Evolutionary conservation across 257 asterid genomes (phyloP), one percentile per base, ranked within the genome.

Genomic region (Buddleja alternifolia): DNA sequence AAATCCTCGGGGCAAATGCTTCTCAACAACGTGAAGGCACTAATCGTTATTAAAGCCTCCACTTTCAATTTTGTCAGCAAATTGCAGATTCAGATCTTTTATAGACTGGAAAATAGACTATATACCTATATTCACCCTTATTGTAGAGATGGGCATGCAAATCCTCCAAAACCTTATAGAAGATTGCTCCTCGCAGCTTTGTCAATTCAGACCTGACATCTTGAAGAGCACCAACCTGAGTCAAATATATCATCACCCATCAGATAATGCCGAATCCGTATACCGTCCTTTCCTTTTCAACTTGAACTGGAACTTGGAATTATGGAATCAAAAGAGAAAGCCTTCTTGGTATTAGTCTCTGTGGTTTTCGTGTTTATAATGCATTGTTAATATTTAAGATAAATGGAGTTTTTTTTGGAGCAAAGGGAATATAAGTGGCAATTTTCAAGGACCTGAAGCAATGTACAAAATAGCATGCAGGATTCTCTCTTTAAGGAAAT

Each of bases 151-250:
- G 98, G 75, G 87, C 89, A 78, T 94, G 99, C 78, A 94, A 77
- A 75, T 94, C 99, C 82, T 94, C 99, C 91, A 94, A 79, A 50
- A 94, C 89, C 79, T 89, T 94, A 79, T 86, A 94, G 82, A 94
- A 94, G 71, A 94, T 93, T 77, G 82, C 78, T 77, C 98, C 99
- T 56, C 93, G 82, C 79, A 94, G 82, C 81, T 94, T 94, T 65
- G 88, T 81, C 93, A 94, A 81, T 80, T 94, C 99, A 54, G 99
- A 86, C 72, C 97, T 90, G 68, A 94, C 95, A 83, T 94, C 99
- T 85, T 94, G 99, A 79, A 94, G 96, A 72, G 99, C 99, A 57
- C 99, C 99, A 75, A 94, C 98, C 99, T 94, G 75, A 68, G 69
- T 71, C 77, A 78, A 71, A 82, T 68, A 71, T 73, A 79, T 46